phyloP scores from a whole-genome alignment of 495 filamentous ascomycete genomes.

The Aspergillus olivimuriae region DNA sequence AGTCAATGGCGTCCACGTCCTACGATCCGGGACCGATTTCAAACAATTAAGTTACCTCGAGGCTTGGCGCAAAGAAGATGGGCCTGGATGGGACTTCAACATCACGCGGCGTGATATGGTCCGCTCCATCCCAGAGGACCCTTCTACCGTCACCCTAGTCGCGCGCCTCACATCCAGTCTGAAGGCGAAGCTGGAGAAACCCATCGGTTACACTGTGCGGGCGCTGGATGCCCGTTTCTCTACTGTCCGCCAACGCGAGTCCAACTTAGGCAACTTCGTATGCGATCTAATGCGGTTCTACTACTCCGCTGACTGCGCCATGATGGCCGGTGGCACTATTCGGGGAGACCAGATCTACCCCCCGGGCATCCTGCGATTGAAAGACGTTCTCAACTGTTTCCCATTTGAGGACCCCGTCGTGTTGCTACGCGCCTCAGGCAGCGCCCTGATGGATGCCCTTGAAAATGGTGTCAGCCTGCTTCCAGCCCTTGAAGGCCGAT shows the following conservation, averaged over 20 bases:
- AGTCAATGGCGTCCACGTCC: constrained; percentile 70
- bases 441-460: constrained; percentile 63
- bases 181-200: constrained; percentile 69
- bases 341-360: constrained; percentile 85
- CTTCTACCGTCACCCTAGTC: constrained; percentile 49
- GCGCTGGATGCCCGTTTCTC: constrained; percentile 81
- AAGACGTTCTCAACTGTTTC: constrained; percentile 75
- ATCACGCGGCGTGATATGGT: constrained; percentile 70
- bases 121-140: constrained; percentile 56
- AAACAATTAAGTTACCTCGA: constrained; percentile 88
- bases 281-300: constrained; percentile 85
- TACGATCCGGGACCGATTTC: constrained; percentile 83
- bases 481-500: constrained; percentile 72
- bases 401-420: constrained; percentile 91
- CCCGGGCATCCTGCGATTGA: constrained; percentile 65
- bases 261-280: constrained; percentile 83
- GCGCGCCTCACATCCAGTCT: constrained; percentile 62
- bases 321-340: constrained; percentile 88
- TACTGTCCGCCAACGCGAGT: constrained; percentile 69
- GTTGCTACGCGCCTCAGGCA: constrained; percentile 60
- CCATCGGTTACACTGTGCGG: constrained; percentile 71
- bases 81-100: constrained; percentile 63
- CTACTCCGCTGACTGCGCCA: constrained; percentile 68
- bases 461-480: constrained; percentile 77
- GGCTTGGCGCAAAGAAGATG: constrained; percentile 47